phyloP scores from a whole-genome alignment of 148 eudicot genomes.

The Camellia japonica region DNA sequence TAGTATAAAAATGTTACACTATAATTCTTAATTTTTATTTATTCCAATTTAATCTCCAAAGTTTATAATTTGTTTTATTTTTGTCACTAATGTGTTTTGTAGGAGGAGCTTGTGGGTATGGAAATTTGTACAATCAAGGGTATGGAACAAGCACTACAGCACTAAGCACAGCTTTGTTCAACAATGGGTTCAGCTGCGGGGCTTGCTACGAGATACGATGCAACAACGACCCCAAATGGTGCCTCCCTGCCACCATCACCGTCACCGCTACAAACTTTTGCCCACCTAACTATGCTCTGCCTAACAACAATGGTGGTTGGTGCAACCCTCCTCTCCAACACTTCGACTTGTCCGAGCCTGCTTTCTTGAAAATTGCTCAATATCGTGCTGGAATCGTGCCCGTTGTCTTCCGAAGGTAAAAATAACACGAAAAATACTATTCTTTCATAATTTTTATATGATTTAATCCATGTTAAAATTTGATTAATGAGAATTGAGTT shows the following conservation, averaged over 20 bases:
- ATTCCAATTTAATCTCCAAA: too few species aligned
- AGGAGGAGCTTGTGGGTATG: conserved; percentile 58
- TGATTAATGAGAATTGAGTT: not conserved
- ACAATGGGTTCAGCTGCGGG: conserved; percentile 43
- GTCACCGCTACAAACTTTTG: conserved; percentile 55
- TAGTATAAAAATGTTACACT: too few species aligned
- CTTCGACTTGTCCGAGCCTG: conserved; percentile 53
- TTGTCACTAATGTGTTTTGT: not conserved
- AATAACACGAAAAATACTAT: not conserved
- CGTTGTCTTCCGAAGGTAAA: conserved; percentile 33
- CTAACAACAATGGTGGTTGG: conserved; percentile 48
- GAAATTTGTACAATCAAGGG: conserved; percentile 44
- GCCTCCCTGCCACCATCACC: conserved; percentile 31
- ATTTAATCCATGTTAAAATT: not conserved
- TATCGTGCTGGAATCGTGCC: conserved; percentile 53
- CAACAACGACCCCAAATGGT: conserved; percentile 35
- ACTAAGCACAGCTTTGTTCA: conserved; percentile 45
- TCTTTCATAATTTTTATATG: not conserved
- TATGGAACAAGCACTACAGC: conserved; percentile 53
- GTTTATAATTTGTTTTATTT: too few species aligned
- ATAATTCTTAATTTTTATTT: too few species aligned
- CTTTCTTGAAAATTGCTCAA: conserved; percentile 40
- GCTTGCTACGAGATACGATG: conserved; percentile 39
- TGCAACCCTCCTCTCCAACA: conserved; percentile 53
- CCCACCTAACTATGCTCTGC: conserved; percentile 37